Conservation (phyloP, 768 basidiomycete species). For the Xerocomellus chrysenteron region DNA sequence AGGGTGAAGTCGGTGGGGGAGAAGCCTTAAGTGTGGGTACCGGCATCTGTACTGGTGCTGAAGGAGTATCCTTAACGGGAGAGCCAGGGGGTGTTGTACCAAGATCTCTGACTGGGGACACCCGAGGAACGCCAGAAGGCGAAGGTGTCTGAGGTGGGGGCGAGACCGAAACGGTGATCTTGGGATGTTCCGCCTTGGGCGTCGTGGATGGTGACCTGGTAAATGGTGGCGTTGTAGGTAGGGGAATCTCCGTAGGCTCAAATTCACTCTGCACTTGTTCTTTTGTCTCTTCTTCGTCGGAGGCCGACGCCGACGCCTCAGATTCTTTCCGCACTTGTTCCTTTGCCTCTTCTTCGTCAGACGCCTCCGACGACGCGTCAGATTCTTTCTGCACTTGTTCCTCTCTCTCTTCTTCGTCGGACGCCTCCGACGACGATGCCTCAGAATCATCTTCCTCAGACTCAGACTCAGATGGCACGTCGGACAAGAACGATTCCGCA, state of each 20-base stretch:
- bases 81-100: constrained; percentile 67
- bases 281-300: constrained; percentile 17
- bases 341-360: constrained; percentile 17
- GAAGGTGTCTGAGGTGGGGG: constrained; percentile 31
- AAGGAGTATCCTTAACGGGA: constrained; percentile 45
- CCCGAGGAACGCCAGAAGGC: constrained; percentile 16
- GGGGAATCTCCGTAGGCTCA: constrained; percentile 24
- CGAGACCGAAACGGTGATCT: constrained; percentile 36
- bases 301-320: constrained; percentile 14
- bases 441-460: constrained; percentile 14
- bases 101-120: constrained; percentile 38
- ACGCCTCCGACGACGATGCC: not conserved
- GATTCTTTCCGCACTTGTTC: constrained; percentile 13
- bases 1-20: constrained; percentile 32
- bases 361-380: constrained; percentile 17
- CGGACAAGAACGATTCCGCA: not conserved
- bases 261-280: constrained; percentile 12
- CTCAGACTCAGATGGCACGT: not conserved
- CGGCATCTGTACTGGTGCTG: constrained; percentile 12
- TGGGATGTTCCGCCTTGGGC: constrained; percentile 53
- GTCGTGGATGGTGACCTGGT: constrained; percentile 58
- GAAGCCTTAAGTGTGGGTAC: constrained; percentile 15
- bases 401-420: constrained; percentile 14
- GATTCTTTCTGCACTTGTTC: constrained; percentile 5
- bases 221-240: constrained; percentile 34